Evolutionary conservation across 2,329 filamentous ascomycete genomes (phyloP).

Genomic region (Fusarium tricinctum): DNA sequence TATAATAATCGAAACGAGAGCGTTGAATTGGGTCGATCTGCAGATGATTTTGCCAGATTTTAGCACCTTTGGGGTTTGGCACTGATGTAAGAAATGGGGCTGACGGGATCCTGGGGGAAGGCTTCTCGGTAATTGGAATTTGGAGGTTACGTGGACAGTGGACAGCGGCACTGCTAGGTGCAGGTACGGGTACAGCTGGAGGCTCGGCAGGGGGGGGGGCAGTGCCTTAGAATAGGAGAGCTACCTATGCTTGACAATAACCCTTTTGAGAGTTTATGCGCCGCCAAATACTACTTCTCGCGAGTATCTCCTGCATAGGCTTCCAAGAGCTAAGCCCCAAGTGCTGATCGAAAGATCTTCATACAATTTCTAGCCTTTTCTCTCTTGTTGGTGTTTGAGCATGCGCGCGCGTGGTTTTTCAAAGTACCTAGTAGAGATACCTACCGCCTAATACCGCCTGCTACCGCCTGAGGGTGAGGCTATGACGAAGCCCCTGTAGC

Average conservation of each 20-base stretch:
- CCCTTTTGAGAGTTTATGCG: slow-evolving; percentile 1
- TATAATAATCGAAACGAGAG: neutral
- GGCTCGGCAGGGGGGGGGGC: slow-evolving; percentile 4
- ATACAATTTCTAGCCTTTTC: neutral
- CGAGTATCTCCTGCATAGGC: neutral
- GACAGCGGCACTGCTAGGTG: slow-evolving; percentile 5
- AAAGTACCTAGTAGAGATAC: slow-evolving; percentile 28
- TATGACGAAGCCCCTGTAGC: slow-evolving; percentile 30
- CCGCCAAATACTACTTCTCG: neutral
- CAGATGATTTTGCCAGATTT: slow-evolving; percentile 12
- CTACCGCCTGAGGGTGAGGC: slow-evolving; percentile 26
- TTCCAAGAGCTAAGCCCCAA: neutral
- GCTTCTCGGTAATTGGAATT: slow-evolving; percentile 31
- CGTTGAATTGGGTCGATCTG: slow-evolving; percentile 5
- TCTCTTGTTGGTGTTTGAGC: slow-evolving; percentile 29
- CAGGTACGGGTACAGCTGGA: neutral
- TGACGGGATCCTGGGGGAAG: slow-evolving; percentile 5
- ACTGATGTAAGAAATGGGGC: slow-evolving; percentile 43
- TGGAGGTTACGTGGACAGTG: slow-evolving; percentile 40
- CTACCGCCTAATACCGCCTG: neutral
- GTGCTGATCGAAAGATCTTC: too few species aligned
- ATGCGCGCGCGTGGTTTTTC: slow-evolving; percentile 36
- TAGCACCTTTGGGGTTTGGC: slow-evolving; percentile 14
- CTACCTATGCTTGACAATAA: slow-evolving; percentile 7
- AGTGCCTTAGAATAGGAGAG: slow-evolving; percentile 4